A percentile compares a stretch with the other conserved stretches of the same genome.
Evolutionary conservation across 2,329 filamentous ascomycete genomes (phyloP).

Genomic region (Trichoderma sp.): DNA sequence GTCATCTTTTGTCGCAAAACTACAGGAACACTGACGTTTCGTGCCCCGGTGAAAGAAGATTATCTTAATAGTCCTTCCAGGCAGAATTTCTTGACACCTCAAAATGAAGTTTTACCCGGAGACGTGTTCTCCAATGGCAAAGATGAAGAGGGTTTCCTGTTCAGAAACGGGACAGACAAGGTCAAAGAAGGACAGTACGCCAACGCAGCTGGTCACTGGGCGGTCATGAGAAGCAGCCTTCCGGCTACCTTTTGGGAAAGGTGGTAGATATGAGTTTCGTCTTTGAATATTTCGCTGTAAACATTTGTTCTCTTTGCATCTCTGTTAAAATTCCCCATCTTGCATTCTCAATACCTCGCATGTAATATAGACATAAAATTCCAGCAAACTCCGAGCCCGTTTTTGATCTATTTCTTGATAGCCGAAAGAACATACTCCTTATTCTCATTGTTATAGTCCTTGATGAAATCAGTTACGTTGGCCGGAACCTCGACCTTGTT

Average conservation of each 20-base stretch:
- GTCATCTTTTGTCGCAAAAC: constrained; percentile 87
- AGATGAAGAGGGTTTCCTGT: constrained; percentile 54
- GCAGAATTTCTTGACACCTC: constrained; percentile 67
- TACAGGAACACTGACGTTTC: constrained; percentile 57
- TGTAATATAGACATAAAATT: not conserved
- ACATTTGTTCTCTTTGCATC: not conserved
- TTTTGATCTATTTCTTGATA: constrained; percentile 22
- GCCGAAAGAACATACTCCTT: constrained; percentile 31
- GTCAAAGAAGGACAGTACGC: constrained; percentile 70
- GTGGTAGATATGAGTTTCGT: constrained; percentile 56
- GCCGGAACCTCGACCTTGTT: constrained; percentile 62
- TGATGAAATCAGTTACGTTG: constrained; percentile 53
- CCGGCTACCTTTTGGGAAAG: constrained; percentile 79
- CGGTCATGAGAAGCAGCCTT: constrained; percentile 82
- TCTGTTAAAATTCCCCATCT: not conserved
- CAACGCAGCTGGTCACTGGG: constrained; percentile 84
- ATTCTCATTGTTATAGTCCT: constrained; percentile 38
- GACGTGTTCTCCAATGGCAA: constrained; percentile 42
- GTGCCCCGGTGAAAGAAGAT: constrained; percentile 62
- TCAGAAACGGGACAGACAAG: constrained; percentile 61
- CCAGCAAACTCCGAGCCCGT: not conserved
- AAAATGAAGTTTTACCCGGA: constrained; percentile 62
- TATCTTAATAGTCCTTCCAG: constrained; percentile 70
- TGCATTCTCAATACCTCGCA: not conserved
- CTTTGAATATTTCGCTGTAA: not conserved